Percentiles rank a stretch among this genome's conserved stretches.
Conservation (phyloP, 495 filamentous ascomycete genomes). For the Hapsidospora chrysogenum region DNA sequence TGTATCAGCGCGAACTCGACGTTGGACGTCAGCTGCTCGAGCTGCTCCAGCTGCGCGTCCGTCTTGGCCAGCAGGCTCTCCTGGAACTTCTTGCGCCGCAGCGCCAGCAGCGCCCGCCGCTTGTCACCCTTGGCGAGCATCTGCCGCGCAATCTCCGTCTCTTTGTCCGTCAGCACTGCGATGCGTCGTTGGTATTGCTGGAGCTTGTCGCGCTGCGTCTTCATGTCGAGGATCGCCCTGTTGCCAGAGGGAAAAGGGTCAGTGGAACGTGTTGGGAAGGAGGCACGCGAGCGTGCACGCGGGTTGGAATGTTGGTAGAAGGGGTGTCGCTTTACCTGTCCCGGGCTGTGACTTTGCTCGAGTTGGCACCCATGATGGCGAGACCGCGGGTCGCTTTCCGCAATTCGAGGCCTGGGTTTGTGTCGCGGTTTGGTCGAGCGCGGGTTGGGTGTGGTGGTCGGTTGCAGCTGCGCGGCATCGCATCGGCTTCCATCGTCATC, state of each 20-base stretch:
- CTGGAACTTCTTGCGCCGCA: slow-evolving; percentile 94
- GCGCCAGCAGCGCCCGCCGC: slow-evolving; percentile 65
- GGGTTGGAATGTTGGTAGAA: no score
- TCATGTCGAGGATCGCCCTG: slow-evolving; percentile 91
- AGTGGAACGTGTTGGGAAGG: slow-evolving; percentile 3
- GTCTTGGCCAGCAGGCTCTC: slow-evolving; percentile 80
- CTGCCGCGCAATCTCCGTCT: slow-evolving; percentile 68
- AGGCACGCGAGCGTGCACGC: neutral
- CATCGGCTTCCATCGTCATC: no score
- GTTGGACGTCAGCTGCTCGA: slow-evolving; percentile 67
- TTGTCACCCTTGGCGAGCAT: slow-evolving; percentile 63
- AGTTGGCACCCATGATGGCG: slow-evolving; percentile 4
- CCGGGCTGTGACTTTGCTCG: slow-evolving; percentile 4
- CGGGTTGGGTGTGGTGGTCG: no score
- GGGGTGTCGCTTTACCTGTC: no score
- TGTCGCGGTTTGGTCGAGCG: no score
- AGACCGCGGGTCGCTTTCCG: no score
- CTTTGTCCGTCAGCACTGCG: slow-evolving; percentile 61
- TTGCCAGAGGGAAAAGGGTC: slow-evolving; percentile 2
- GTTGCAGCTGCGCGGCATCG: no score
- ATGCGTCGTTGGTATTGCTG: slow-evolving; percentile 88
- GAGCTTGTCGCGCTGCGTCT: slow-evolving; percentile 91
- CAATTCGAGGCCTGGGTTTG: no score
- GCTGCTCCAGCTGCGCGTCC: slow-evolving; percentile 72
- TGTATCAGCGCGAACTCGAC: slow-evolving; percentile 92